A percentile compares a stretch with the other conserved stretches of the same genome.
Evolutionary conservation across 192 early-diverging fungal species (phyloP).

Genomic region (Pilaira anomala): DNA sequence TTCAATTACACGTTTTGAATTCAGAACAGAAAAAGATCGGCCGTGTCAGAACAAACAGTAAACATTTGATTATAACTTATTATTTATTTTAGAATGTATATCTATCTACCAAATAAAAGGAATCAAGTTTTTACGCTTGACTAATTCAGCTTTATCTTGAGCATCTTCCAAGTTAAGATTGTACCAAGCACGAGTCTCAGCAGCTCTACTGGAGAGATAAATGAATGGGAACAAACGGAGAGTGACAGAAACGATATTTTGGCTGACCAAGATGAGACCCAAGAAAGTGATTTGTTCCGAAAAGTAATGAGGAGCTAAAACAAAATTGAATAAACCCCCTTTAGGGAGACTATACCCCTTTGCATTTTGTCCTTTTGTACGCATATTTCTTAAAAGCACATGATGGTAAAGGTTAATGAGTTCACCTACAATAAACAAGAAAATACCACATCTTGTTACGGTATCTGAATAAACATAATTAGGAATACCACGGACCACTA

Average conservation of each 20-base stretch:
- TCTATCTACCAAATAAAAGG: slow-evolving; percentile 11
- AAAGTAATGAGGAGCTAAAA: slow-evolving; percentile 8
- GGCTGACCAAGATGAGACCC: slow-evolving; percentile 6
- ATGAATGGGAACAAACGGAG: slow-evolving; percentile 8
- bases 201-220: slow-evolving; percentile 6
- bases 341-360: not conserved
- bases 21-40: too few relatives aligned
- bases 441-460: not conserved
- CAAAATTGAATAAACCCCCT: slow-evolving; percentile 7
- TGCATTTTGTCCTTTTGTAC: not conserved
- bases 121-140: not conserved
- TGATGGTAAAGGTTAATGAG: slow-evolving; percentile 5
- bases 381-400: slow-evolving; percentile 4
- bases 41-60: too few relatives aligned
- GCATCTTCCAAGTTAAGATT: not conserved
- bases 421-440: not conserved
- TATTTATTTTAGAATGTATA: too few relatives aligned
- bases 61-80: too few relatives aligned
- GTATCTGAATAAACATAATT: not conserved
- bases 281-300: slow-evolving; percentile 7
- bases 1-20: too few relatives aligned
- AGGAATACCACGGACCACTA: not conserved
- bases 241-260: slow-evolving; percentile 4
- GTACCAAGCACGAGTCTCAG: slow-evolving; percentile 10
- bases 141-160: not conserved